Base-by-base conservation (phyloP, 2,329 filamentous ascomycete species). In the Catunica adiposa region DNA sequence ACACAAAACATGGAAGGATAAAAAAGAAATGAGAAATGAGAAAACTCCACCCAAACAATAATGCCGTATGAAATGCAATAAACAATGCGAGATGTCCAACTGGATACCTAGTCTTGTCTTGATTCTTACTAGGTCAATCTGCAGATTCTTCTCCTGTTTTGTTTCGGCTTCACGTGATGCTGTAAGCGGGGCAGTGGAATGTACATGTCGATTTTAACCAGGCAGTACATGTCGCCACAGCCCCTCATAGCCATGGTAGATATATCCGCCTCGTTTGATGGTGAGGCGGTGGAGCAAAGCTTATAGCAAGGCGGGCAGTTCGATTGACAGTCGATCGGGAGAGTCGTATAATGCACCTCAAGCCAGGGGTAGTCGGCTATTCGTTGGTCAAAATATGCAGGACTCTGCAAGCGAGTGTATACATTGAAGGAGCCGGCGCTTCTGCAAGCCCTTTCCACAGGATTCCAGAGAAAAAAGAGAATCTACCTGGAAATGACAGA, bases 401-500 rank as follows among this genome's bases (percentile, higher is more conserved):
- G 23, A 38, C 22, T 14, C 17, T 52, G 34, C 8, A 52, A 38
- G 50, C 50, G n/a, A 38, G 22, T 38, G 29, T 40, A 55, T 26
- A 48, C 34, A 51, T 17, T 25, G 25, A 56, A 56, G 47, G 47
- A 56, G 29, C 47, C 25, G 22, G 47, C 54, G 54, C 54, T 56
- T 56, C 53, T 54, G 26, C 40, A 54, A 37, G 53, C 29, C 40
- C 25, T 54, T 53, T 47, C 29, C 22, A 23, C 31, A 52, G n/a
- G 50, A 52, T 52, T 29, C 31, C n/a, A n/a, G n/a, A n/a, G 20
- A 38, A 15, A 17, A 38, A 38, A 29, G 7, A 17, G 38, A 47
- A 23, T 20, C 2, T 14, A 34, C 34, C 37, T 26, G 26, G 20
- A 22, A 26, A 17, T 17, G 22, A 15, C 15, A 51, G 38, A 26